These are phyloP conservation scores for Canna indica DNA, from an alignment of 176 grass and related monocot species.

Conservation along the genomic window DNA sequence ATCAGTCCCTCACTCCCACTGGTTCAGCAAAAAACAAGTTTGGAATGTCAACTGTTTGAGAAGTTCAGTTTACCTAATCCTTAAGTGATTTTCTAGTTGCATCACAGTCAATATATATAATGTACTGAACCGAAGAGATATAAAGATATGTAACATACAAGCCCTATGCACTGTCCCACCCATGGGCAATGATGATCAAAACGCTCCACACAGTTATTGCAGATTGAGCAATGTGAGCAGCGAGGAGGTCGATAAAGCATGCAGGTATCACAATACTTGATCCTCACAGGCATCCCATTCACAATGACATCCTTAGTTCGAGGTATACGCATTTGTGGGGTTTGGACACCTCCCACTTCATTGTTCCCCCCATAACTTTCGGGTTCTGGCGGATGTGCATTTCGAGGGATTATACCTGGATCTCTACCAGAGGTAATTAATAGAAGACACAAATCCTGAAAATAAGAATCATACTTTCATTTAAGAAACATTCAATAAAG, in stretches of 20 bases:
- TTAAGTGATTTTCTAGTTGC: too few species aligned
- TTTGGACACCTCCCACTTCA: slow-evolving; percentile 1
- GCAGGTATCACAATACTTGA: slow-evolving; percentile 14
- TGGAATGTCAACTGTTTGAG: too few species aligned
- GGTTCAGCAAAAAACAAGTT: too few species aligned
- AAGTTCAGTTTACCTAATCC: too few species aligned
- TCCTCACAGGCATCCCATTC: slow-evolving; percentile 15
- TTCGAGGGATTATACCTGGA: slow-evolving; percentile 14
- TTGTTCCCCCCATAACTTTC: not conserved
- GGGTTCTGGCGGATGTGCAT: slow-evolving; percentile 13
- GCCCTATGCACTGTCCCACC: slow-evolving; percentile 16
- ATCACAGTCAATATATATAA: too few species aligned
- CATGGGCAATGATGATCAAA: slow-evolving; percentile 22
- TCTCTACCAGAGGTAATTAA: slow-evolving; percentile 13
- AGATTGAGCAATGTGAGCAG: slow-evolving; percentile 18
- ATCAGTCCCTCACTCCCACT: too few species aligned
- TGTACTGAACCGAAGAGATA: too few species aligned
- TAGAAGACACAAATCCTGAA: slow-evolving; percentile 15
- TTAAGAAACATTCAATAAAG: not conserved
- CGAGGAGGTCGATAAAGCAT: slow-evolving; percentile 22
- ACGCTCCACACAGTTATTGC: slow-evolving; percentile 14
- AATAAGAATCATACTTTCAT: not conserved
- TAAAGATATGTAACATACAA: slow-evolving; percentile 10
- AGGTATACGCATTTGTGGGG: not conserved
- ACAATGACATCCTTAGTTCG: slow-evolving; percentile 18